Conservation (phyloP, 2,329 filamentous ascomycete genomes). For the Boeremia exigua region DNA sequence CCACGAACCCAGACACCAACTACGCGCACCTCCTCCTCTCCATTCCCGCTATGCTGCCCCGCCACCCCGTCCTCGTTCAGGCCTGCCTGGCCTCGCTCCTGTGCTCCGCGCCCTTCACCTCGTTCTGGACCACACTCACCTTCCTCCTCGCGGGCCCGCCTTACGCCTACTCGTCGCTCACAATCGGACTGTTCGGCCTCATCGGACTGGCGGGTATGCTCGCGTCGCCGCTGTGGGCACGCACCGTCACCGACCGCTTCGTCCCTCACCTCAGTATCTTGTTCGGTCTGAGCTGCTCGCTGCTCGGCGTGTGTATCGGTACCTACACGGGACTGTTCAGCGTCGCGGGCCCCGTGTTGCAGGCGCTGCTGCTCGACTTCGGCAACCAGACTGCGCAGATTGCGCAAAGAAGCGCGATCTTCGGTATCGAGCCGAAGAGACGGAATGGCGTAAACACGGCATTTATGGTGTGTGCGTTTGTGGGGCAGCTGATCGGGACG, state of each 20-base stretch:
- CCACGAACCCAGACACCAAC: slow-evolving; percentile 71
- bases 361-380: slow-evolving; percentile 73
- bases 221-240: slow-evolving; percentile 72
- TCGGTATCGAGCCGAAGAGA: slow-evolving; percentile 71
- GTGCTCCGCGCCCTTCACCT: slow-evolving; percentile 66
- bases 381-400: slow-evolving; percentile 77
- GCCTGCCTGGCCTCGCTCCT: slow-evolving; percentile 71
- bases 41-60: slow-evolving; percentile 68
- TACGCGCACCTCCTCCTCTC: slow-evolving; percentile 71
- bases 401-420: slow-evolving; percentile 74
- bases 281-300: slow-evolving; percentile 63
- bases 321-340: slow-evolving; percentile 52
- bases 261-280: slow-evolving; percentile 72
- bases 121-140: slow-evolving; percentile 77
- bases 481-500: slow-evolving; percentile 74
- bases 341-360: slow-evolving; percentile 74
- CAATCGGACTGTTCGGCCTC: slow-evolving; percentile 79
- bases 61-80: slow-evolving; percentile 73
- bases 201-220: slow-evolving; percentile 75
- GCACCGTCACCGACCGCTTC: slow-evolving; percentile 72
- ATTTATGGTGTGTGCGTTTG: slow-evolving; percentile 79
- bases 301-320: slow-evolving; percentile 69
- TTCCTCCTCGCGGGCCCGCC: slow-evolving; percentile 76
- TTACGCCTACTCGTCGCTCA: slow-evolving; percentile 70
- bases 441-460: slow-evolving; percentile 80